phyloP scores from a whole-genome alignment of 192 early-diverging fungal genomes.

The Chytriomyces sp. region DNA sequence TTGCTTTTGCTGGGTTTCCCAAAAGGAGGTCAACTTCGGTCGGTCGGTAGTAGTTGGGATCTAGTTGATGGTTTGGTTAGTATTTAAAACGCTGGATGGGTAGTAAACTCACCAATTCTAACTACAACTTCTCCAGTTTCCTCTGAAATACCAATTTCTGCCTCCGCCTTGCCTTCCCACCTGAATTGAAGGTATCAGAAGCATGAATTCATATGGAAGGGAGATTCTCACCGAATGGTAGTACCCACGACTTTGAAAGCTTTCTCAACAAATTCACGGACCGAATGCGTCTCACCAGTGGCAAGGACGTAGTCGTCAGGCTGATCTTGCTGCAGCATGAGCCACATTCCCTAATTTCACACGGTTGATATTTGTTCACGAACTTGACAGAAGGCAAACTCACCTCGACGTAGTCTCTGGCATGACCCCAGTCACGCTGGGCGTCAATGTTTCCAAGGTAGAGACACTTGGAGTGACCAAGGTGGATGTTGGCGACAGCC shows the following conservation, averaged over 20 bases:
- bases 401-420: conserved; percentile 68
- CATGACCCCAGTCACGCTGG: conserved; percentile 83
- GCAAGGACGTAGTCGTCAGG: conserved; percentile 77
- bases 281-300: conserved; percentile 80
- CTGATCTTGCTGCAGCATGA: conserved; percentile 75
- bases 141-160: conserved; percentile 34
- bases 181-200: conserved; percentile 8
- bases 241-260: conserved; percentile 65
- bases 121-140: conserved; percentile 55
- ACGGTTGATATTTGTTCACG: background rate
- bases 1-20: conserved; percentile 73
- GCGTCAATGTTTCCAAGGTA: conserved; percentile 78
- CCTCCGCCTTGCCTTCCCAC: conserved; percentile 34
- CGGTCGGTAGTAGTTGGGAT: conserved; percentile 79
- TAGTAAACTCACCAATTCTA: conserved; percentile 60
- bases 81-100: conserved; percentile 25
- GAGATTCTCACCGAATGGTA: conserved; percentile 47
- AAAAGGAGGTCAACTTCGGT: conserved; percentile 76
- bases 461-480: conserved; percentile 67
- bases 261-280: conserved; percentile 75
- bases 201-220: conserved; percentile 5
- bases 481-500: conserved; percentile 72
- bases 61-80: conserved; percentile 54
- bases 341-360: conserved; percentile 71
- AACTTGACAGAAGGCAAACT: background rate